phyloP scores from a whole-genome alignment of 2,329 filamentous ascomycete species.

The Dryadomyces quercivorus region DNA sequence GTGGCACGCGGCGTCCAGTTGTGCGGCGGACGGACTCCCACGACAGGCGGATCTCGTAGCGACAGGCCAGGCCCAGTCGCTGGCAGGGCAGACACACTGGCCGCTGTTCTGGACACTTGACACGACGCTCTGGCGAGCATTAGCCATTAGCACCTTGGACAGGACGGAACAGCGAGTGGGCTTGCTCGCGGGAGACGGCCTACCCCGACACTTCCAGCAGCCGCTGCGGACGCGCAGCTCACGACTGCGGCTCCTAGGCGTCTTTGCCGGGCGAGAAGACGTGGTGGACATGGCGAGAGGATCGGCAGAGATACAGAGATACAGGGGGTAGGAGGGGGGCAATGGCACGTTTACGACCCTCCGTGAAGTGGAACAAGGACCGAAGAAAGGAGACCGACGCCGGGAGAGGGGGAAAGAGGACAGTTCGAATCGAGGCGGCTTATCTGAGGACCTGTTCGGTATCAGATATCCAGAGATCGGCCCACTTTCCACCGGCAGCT shows the following conservation, averaged over 20 bases:
- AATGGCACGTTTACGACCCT: too few species aligned
- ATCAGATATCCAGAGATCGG: neutral
- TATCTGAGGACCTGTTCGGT: too few species aligned
- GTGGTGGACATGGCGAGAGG: neutral
- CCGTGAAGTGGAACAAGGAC: too few species aligned
- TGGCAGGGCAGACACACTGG: constrained; percentile 1
- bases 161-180: neutral
- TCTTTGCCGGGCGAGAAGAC: neutral
- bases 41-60: neutral
- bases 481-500: neutral
- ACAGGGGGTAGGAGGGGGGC: neutral
- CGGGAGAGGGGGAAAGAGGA: too few species aligned
- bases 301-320: neutral
- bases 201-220: constrained; percentile 3
- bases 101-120: constrained; percentile 4
- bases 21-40: neutral
- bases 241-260: neutral
- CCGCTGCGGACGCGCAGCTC: constrained; percentile 1
- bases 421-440: too few species aligned
- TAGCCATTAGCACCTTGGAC: neutral
- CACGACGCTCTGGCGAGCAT: neutral
- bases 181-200: neutral
- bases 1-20: neutral
- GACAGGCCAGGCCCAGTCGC: neutral
- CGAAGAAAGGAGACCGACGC: too few species aligned